These are phyloP conservation scores for Suhomyces prunicola DNA, from an alignment of 805 yeast species.

Conservation along the genomic window DNA sequence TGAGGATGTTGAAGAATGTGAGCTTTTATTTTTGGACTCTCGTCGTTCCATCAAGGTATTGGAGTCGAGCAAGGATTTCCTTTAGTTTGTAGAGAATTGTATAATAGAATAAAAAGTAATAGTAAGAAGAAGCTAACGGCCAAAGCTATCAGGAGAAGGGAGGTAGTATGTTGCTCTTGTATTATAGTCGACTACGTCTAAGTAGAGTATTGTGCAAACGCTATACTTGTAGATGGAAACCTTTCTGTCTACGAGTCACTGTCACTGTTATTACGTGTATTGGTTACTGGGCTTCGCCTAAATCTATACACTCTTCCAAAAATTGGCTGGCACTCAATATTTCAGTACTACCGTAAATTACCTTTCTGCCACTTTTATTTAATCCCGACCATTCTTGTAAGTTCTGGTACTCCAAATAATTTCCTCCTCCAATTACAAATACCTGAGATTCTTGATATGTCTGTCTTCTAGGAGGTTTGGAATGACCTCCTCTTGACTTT, in stretches of 20 bases:
- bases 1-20: conserved; percentile 80
- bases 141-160: too few species aligned
- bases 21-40: conserved; percentile 79
- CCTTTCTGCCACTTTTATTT: conserved; percentile 42
- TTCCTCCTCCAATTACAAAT: conserved; percentile 96
- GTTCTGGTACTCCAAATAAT: conserved; percentile 89
- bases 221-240: too few species aligned
- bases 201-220: too few species aligned
- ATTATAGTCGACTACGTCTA: too few species aligned
- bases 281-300: conserved; percentile 32
- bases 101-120: background rate
- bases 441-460: conserved; percentile 79
- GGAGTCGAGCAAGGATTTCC: conserved; percentile 43
- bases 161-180: too few species aligned
- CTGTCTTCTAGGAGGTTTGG: conserved; percentile 84
- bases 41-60: conserved; percentile 73
- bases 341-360: conserved; percentile 85
- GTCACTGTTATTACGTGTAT: background rate
- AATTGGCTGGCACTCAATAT: conserved; percentile 69
- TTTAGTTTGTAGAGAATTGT: conserved; percentile 15
- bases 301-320: conserved; percentile 57
- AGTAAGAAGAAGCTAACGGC: background rate
- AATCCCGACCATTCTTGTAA: conserved; percentile 77
- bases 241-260: background rate
- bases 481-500: conserved; percentile 81